Evolutionary conservation across 805 yeast species (phyloP), one percentile per base, ranked within the genome.

Genomic region (Teunomyces panamensis): DNA sequence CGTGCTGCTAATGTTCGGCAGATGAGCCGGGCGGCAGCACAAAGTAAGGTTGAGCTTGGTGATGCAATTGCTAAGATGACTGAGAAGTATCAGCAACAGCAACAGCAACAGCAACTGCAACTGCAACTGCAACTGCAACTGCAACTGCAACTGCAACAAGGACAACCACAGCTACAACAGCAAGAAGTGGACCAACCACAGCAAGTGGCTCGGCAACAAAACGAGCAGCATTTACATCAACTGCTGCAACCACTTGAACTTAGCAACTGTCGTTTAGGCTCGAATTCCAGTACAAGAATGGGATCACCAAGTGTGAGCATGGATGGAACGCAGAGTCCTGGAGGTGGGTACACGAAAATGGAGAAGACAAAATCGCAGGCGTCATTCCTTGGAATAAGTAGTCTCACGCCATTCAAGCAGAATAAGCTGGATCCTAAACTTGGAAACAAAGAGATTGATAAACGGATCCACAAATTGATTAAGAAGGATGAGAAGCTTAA

Each of bases 1-100:
- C 67, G 87, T 46, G 75, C 84, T 0, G 62, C 74, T 49, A 82
- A 83, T 57, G 81, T 74, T 1, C 62, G 78, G 43, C 80, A 78
- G 45, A 78, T 81, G 78, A 64, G 77, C 11, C 60, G 61, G 24
- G 63, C 67, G 10, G 59, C 77, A 35, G 57, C 52, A n/a, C 52
- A 60, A 29, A 71, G 68, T 42, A 66, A 62, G 32, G 45, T 43
- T 10, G 69, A 68, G 5, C 50, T 67, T 30, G 63, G 52, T 1
- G 54, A 52, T 16, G 58, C 58, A 9, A 65, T 68, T 39, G 58
- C 57, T 10, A 56, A 55, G 14, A 56, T 62, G 43, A 53, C 56
- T 37, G 47, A 46, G 32, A 42, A 45, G 30, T 52, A 50, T 27
- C 61, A 57, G 27, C 27, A 14, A 10, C 43, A 37, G 9, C 34